Evolutionary conservation across 2,329 filamentous ascomycete species (phyloP), one percentile per base, ranked within the genome.

Genomic region (Aspergillaceae sp.): DNA sequence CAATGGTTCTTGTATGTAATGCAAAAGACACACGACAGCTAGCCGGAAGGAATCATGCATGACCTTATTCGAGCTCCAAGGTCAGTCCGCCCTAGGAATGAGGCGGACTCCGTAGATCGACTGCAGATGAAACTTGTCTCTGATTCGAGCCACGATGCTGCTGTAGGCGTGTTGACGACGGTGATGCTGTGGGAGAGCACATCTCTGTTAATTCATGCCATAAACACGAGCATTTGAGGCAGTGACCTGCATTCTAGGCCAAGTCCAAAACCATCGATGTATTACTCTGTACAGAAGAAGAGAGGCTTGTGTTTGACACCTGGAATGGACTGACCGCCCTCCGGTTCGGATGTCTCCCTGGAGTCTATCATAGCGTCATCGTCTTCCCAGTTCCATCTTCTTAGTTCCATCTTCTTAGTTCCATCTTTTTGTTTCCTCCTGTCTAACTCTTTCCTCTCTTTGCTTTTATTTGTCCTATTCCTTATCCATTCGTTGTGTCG

Each of bases 131-230:
- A 38, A 7, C 6, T 41, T 3, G 10, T 11, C 10, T 41, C 40
- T 41, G 40, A 41, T 41, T 41, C 40, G 40, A 29, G 40, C 40
- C 40, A 41, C 40, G 29, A 41, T 26, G 19, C 7, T 26, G 35
- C 19, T 38, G 36, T 19, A 38, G 11, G 19, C 27, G 36, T 38
- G 30, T 32, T 19, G 19, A 19, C 19, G 30, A 6, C 8, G 6
- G 8, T 32, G 30, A 5, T 32, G 30, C 30, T 6, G 30, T 32
- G 30, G 8, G 30, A 19, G 19, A 19, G 19, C 19, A 19, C 19
- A 19, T 19, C 19, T 19, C 19, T 19, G 19, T 19, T 19, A 19
- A 19, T 19, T 19, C 19, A 19, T 19, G 19, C 19, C 19, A 19
- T 19, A 19, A 1, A 19, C 19, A 19, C 19, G 19, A 19, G 19